phyloP scores from a whole-genome alignment of 495 filamentous ascomycete genomes.

The Xeromyces bisporus region DNA sequence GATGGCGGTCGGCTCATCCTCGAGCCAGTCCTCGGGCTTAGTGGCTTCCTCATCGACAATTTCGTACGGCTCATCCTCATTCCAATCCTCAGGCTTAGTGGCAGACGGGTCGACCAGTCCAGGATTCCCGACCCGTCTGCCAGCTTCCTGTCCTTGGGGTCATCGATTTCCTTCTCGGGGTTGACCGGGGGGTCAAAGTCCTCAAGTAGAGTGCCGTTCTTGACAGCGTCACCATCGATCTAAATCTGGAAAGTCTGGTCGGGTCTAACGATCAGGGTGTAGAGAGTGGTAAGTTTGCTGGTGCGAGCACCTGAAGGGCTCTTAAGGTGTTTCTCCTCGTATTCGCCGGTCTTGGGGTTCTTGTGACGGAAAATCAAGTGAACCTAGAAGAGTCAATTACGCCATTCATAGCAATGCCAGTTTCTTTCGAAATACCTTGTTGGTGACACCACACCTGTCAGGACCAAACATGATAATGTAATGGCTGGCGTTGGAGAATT shows the following conservation, averaged over 20 bases:
- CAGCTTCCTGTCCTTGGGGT: constrained; percentile 89
- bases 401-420: neutral
- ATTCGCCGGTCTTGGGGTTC: constrained; percentile 99
- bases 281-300: constrained; percentile 78
- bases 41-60: constrained; percentile 84
- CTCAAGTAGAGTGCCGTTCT: constrained; percentile 82
- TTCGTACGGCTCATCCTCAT: constrained; percentile 95
- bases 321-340: constrained; percentile 98
- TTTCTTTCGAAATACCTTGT: constrained; percentile 47
- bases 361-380: constrained; percentile 99
- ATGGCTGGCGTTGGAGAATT: constrained; percentile 93
- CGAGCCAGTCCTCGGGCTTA: constrained; percentile 91
- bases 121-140: constrained; percentile 80
- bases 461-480: constrained; percentile 99
- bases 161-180: constrained; percentile 90
- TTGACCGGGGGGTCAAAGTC: constrained; percentile 89
- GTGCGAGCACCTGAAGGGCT: constrained; percentile 70
- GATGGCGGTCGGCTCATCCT: constrained; percentile 68
- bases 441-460: constrained; percentile 97
- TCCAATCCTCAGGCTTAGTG: constrained; percentile 95
- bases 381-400: constrained; percentile 33
- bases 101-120: constrained; percentile 84
- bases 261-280: constrained; percentile 88
- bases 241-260: constrained; percentile 89
- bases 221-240: constrained; percentile 70